These are phyloP conservation scores for Sporothrix brunneoviolacea DNA, from an alignment of 2,329 filamentous ascomycete species.

Conservation along the genomic window DNA sequence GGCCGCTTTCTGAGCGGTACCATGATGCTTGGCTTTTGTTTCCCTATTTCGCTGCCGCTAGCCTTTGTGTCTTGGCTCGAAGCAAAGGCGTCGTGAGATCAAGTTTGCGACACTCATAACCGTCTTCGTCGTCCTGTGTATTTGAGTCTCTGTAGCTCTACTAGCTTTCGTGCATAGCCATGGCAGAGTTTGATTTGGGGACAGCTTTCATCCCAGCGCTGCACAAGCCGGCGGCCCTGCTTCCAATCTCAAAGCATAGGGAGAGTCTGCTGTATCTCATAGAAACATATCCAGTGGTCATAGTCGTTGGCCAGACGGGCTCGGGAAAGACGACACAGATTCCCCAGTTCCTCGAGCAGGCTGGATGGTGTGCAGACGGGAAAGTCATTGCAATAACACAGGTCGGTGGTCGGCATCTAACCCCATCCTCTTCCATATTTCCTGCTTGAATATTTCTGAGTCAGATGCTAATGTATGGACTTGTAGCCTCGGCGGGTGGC, in stretches of 20 bases:
- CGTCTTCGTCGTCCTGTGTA: no score
- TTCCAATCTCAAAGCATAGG: constrained; percentile 81
- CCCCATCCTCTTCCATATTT: background rate
- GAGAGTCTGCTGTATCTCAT: constrained; percentile 77
- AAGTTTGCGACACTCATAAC: no score
- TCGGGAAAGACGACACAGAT: constrained; percentile 95
- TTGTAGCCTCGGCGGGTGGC: constrained; percentile 77
- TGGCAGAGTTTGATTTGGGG: constrained; percentile 52
- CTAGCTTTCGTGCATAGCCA: constrained; percentile 21
- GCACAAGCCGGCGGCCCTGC: constrained; percentile 74
- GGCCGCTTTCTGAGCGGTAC: no score
- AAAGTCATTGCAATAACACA: constrained; percentile 86
- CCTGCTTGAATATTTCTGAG: background rate
- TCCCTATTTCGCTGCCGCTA: no score
- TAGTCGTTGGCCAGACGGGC: constrained; percentile 89
- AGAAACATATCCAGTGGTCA: constrained; percentile 76
- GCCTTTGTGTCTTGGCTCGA: no score
- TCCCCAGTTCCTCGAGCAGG: constrained; percentile 80
- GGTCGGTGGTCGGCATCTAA: constrained; percentile 27
- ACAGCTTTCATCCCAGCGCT: constrained; percentile 68
- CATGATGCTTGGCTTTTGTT: no score
- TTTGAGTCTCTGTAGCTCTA: no score
- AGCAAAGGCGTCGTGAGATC: no score
- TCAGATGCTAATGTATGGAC: no score
- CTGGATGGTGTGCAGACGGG: constrained; percentile 80